These are phyloP conservation scores for Iris macrosiphon DNA, from an alignment of 106 monocot species.

Conservation along the genomic window DNA sequence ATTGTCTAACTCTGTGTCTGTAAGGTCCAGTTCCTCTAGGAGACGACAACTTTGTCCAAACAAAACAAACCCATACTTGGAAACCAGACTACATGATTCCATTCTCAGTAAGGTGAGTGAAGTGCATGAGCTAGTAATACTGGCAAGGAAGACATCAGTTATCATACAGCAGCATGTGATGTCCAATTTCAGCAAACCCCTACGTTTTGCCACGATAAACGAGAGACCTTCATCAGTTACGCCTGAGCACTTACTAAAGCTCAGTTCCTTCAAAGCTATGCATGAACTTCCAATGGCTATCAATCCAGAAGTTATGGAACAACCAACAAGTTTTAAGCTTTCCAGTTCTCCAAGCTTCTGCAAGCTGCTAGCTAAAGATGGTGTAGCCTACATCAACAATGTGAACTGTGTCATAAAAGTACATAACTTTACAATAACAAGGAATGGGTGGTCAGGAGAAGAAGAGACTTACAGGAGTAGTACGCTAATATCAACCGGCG, in stretches of 20 bases:
- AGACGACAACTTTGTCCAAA: slow-evolving; percentile 51
- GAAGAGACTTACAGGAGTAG: slow-evolving; percentile 48
- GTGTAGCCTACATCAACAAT: slow-evolving; percentile 34
- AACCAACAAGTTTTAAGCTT: slow-evolving; percentile 60
- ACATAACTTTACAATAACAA: not conserved
- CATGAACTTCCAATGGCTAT: slow-evolving; percentile 38
- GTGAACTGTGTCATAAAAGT: not conserved
- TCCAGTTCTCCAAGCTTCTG: slow-evolving; percentile 32
- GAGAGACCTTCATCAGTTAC: slow-evolving; percentile 70
- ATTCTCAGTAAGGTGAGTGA: slow-evolving; percentile 60
- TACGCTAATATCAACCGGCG: slow-evolving; percentile 47
- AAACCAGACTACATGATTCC: slow-evolving; percentile 75
- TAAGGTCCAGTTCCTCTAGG: slow-evolving; percentile 73
- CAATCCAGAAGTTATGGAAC: slow-evolving; percentile 38
- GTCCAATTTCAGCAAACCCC: slow-evolving; percentile 57
- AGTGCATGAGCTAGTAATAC: slow-evolving; percentile 51
- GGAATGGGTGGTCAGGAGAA: not conserved
- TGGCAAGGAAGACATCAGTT: slow-evolving; percentile 41
- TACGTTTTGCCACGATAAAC: slow-evolving; percentile 40
- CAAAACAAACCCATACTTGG: slow-evolving; percentile 34
- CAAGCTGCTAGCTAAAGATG: slow-evolving; percentile 31
- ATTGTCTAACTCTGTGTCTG: slow-evolving; percentile 75
- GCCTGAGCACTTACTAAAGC: slow-evolving; percentile 74
- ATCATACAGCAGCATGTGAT: slow-evolving; percentile 75
- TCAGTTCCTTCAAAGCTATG: slow-evolving; percentile 46